phyloP scores from a whole-genome alignment of 169 alveolate species.

The Plasmodium cynomolgi region DNA sequence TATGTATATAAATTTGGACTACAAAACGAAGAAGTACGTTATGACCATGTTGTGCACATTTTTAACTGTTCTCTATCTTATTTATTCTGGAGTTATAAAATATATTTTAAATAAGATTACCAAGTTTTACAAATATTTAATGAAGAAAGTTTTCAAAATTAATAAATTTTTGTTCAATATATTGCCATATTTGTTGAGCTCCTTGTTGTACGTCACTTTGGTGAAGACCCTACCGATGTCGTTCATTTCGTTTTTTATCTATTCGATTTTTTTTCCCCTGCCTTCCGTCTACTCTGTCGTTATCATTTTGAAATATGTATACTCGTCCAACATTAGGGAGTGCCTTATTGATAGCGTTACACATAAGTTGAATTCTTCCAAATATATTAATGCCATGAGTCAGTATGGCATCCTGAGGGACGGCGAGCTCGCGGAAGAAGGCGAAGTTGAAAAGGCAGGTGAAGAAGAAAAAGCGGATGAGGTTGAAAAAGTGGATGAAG shows the following conservation, averaged over 20 bases:
- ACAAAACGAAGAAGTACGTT: constrained; percentile 37
- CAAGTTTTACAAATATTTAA: constrained; percentile 10
- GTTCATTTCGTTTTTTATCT: constrained; percentile 37
- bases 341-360: constrained; percentile 3
- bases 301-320: constrained; percentile 44
- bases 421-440: background rate
- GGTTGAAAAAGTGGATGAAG: background rate
- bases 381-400: background rate
- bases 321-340: constrained; percentile 10
- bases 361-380: background rate
- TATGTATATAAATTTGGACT: constrained; percentile 16
- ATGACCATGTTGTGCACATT: background rate
- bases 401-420: background rate
- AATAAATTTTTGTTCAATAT: constrained; percentile 26
- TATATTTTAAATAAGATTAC: constrained; percentile 45
- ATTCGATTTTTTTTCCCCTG: constrained; percentile 46
- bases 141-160: constrained; percentile 34
- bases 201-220: constrained; percentile 18
- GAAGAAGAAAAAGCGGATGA: background rate
- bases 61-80: constrained; percentile 2
- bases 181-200: constrained; percentile 59
- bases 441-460: background rate
- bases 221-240: constrained; percentile 41
- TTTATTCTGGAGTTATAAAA: constrained; percentile 24
- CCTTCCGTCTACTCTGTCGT: constrained; percentile 55